Base-by-base conservation (phyloP, 768 basidiomycete genomes). In the Heimioporus sp. region DNA sequence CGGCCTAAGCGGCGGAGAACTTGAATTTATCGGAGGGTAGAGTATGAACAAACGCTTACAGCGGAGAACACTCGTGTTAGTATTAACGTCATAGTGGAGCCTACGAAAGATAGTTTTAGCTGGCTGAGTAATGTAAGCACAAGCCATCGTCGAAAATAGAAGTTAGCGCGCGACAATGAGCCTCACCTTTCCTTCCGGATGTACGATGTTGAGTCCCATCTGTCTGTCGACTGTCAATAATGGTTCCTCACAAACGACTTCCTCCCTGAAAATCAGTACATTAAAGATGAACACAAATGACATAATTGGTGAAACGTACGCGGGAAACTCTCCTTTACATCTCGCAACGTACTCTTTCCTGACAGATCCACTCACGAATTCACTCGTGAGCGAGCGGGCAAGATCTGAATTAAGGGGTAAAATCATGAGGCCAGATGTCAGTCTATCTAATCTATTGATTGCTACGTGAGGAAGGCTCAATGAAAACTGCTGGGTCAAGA, bases 371-470 rank as follows among this genome's bases (percentile, higher is more conserved):
- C 80, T 80, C 60, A 84, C 76, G 65, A 98, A 98, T 71, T 98
- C 93, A 17, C 77, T 74, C 4, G 91, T 85, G 34, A 98, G 76
- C 15, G 73, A 67, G 30, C 83, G 77, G 3, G 93, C 92, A 34
- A 87, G 77, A 39, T 80, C 71, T 1, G 82, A 73, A 17, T 85
- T 85, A 12, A 93, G 73, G 0, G 94, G 92, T 46, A 98, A 73
- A 60, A 99, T 89, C 93, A 99, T 94, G 40, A 98, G 75, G 8
- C 97, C 97, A 0, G 92, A 94, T 0, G 97, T 98, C 24, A 98
- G 75, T 49, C 97, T 80, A 70, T 99, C 97, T 49, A 99, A 74
- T 51, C 97, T 81, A 65, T 98, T 99, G 19, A 93, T 88, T 52
- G 96, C 96, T 98, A 44, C 13, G 30, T 65, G 36, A 24, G 19